Evolutionary conservation across 2,329 filamentous ascomycete genomes (phyloP).

Genomic region (Calonectria hawksworthii): DNA sequence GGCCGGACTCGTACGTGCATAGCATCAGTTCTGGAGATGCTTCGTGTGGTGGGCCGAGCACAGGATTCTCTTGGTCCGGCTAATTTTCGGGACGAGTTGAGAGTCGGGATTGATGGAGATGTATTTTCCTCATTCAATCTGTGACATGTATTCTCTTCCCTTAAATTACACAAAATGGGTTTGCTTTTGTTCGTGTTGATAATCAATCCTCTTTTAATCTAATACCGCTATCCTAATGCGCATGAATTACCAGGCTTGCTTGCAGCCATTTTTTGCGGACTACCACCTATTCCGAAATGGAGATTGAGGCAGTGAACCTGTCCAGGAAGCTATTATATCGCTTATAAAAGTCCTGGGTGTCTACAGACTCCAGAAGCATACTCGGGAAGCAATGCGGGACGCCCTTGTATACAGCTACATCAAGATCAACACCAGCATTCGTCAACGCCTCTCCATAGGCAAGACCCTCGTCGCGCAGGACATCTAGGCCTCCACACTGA

Average conservation of each 20-base stretch:
- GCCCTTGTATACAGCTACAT: slow-evolving; percentile 36
- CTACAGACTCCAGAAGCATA: neutral
- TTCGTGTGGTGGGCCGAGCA: neutral
- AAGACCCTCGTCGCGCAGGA: slow-evolving; percentile 37
- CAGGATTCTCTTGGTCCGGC: neutral
- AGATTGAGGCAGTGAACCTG: neutral
- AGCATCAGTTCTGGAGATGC: neutral
- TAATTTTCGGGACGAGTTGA: neutral
- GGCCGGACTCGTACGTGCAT: neutral
- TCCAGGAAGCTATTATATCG: slow-evolving; percentile 19
- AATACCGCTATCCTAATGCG: too few species aligned
- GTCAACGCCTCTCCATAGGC: slow-evolving; percentile 38
- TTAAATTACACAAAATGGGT: too few species aligned
- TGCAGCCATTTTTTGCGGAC: neutral
- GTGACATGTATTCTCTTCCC: too few species aligned
- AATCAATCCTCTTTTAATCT: too few species aligned
- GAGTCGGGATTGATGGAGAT: too few species aligned
- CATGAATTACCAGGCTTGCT: too few species aligned
- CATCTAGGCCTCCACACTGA: slow-evolving; percentile 37
- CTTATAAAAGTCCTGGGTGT: slow-evolving; percentile 23
- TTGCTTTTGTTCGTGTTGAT: too few species aligned
- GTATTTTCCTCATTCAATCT: too few species aligned
- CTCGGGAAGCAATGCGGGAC: slow-evolving; percentile 42
- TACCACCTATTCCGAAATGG: neutral
- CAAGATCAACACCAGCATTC: slow-evolving; percentile 27